Evolutionary conservation across 306 rosid species (phyloP), one percentile per base, ranked within the genome.

Genomic region (Delonix regia): DNA sequence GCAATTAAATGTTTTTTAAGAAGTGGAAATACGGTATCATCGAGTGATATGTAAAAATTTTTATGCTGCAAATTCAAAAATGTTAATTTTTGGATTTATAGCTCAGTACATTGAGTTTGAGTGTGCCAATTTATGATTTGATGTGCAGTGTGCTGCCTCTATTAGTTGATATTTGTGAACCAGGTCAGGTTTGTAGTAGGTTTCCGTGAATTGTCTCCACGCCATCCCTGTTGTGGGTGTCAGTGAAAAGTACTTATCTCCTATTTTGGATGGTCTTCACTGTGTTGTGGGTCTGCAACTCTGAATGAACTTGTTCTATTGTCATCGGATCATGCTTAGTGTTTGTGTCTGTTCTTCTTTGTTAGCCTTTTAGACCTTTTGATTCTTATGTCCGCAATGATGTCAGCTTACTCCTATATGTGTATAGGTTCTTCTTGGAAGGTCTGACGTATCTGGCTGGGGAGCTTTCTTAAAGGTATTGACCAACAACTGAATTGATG

Each of bases 401-500:
- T 55, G 60, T 25, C 30, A 64, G 65, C 27, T 74, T 71, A 69
- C 52, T 51, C 28, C 66, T 41, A 24, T 76, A 25, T 80, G 56
- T 62, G 15, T 64, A 27, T 86, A 95, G 99, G 99, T 95, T 80
- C 90, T 95, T 77, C 94, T 95, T 71, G 99, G 99, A 87, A 86
- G 90, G 84, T 95, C 99, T 81, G 97, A 95, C 78, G 83, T 95
- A 74, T 95, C 99, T 63, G 99, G 99, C 27, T 95, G 99, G 99
- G 99, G 99, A 83, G 98, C 98, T 61, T 94, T 94, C 86, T 82
- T 94, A 44, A 92, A 92, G 97, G 98, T 92, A 83, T 61, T 67
- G 33, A 30, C 16, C 27, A 57, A 57, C 34, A 33, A 38, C 66
- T 27, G 19, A 61, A 55, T 73, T 73, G 63, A 79, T 73, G 48